These are phyloP conservation scores for Tolypocladium inflatum DNA, from an alignment of 2,329 filamentous ascomycete species.

Conservation along the genomic window DNA sequence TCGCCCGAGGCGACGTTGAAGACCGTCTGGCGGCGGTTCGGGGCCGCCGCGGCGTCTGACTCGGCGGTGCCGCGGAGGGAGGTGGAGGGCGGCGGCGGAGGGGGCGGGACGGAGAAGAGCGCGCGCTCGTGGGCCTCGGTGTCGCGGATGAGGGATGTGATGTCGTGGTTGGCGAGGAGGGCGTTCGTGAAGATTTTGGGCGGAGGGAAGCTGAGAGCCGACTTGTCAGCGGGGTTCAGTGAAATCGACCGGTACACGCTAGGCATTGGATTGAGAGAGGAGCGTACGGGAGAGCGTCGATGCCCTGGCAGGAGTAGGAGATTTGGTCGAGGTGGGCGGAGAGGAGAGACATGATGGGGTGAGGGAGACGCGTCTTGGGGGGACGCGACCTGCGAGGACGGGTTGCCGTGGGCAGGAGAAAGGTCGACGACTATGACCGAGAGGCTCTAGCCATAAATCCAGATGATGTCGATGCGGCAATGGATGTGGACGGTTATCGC, in stretches of 20 bases:
- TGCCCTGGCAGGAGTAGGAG: constrained; percentile 63
- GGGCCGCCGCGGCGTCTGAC: constrained; percentile 17
- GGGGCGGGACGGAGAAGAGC: constrained; percentile 81
- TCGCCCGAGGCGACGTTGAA: constrained; percentile 57
- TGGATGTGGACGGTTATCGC: neutral
- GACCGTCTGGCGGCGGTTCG: constrained; percentile 49
- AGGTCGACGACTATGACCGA: neutral
- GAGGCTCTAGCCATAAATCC: neutral
- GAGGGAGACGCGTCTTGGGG: neutral
- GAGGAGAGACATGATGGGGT: constrained; percentile 54
- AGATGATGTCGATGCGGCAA: neutral
- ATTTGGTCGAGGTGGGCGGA: constrained; percentile 69
- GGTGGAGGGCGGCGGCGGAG: constrained; percentile 45
- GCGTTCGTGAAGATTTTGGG: constrained; percentile 97
- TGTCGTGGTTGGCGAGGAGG: constrained; percentile 78
- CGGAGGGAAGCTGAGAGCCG: constrained; percentile 60
- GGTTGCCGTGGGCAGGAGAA: neutral
- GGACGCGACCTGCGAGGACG: neutral
- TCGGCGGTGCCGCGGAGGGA: constrained; percentile 22
- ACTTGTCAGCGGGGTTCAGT: neutral
- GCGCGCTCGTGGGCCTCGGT: constrained; percentile 92
- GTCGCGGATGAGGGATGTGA: constrained; percentile 88
- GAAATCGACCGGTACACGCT: constrained; percentile 13
- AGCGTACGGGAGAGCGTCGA: constrained; percentile 60
- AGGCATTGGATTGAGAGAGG: neutral